Percentiles rank a stretch among this genome's conserved stretches.
Conservation (phyloP, 371 early-diverging fungal species). For the Actinomortierella ambigua region DNA sequence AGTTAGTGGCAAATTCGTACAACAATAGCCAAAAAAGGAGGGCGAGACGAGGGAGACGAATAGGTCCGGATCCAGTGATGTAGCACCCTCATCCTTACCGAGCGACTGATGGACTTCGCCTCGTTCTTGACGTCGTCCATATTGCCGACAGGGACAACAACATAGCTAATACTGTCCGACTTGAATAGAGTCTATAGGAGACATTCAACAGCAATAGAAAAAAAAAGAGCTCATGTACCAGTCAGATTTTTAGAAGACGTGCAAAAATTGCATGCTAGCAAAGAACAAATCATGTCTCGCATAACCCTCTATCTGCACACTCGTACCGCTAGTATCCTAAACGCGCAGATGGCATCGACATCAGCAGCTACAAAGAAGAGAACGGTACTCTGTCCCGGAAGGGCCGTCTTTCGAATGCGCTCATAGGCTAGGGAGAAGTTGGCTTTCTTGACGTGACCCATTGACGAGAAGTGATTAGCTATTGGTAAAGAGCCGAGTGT, state of each 20-base stretch:
- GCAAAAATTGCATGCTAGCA: too few relatives aligned
- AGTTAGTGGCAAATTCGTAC: too few relatives aligned
- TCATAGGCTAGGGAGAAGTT: conserved; percentile 45
- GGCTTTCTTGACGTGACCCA: conserved; percentile 46
- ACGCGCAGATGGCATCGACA: conserved; percentile 88
- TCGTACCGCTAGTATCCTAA: conserved; percentile 76
- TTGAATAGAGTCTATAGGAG: conserved; percentile 23
- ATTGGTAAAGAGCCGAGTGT: too few relatives aligned
- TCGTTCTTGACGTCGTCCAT: conserved; percentile 34
- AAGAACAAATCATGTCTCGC: conserved; percentile 55
- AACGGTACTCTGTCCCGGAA: conserved; percentile 34
- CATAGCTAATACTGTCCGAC: conserved; percentile 43
- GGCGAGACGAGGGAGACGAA: too few relatives aligned
- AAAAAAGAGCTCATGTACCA: too few relatives aligned
- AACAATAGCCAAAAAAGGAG: too few relatives aligned
- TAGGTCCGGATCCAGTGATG: too few relatives aligned
- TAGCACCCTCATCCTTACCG: conserved; percentile 17
- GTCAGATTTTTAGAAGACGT: too few relatives aligned
- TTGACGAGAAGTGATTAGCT: conserved; percentile 2
- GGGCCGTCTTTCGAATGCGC: conserved; percentile 40
- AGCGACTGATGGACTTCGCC: conserved; percentile 17
- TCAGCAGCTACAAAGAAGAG: conserved; percentile 83
- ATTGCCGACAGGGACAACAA: conserved; percentile 31
- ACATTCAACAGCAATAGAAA: background rate
- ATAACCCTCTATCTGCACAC: conserved; percentile 47